These are phyloP conservation scores for Fusarium sp. DNA, from an alignment of 2,329 filamentous ascomycete genomes.

Conservation along the genomic window DNA sequence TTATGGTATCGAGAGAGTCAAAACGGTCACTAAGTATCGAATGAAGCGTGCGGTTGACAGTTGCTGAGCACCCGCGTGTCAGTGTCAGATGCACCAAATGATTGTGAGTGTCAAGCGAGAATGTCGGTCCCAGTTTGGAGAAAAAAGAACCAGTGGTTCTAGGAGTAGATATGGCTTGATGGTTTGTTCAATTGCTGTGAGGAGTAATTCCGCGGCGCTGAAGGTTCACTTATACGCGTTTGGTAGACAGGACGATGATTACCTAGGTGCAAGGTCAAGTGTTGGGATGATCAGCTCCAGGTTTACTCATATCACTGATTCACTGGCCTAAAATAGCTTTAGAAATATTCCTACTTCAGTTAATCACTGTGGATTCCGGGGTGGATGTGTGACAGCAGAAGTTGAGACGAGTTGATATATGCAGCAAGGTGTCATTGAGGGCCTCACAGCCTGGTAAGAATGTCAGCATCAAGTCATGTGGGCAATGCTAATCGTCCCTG, in stretches of 20 bases:
- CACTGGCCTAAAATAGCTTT: not conserved
- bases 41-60: not conserved
- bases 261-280: conserved; percentile 1
- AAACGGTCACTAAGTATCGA: not conserved
- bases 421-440: conserved; percentile 6
- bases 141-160: not conserved
- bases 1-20: too few species aligned
- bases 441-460: not conserved
- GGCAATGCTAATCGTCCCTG: not conserved
- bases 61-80: conserved; percentile 11
- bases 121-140: not conserved
- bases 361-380: not conserved
- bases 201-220: not conserved
- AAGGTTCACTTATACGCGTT: not conserved
- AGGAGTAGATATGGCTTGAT: not conserved
- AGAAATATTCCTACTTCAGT: not conserved
- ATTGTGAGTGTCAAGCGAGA: not conserved
- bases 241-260: not conserved
- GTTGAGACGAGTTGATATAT: conserved; percentile 1
- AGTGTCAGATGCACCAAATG: conserved; percentile 1
- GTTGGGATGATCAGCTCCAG: not conserved
- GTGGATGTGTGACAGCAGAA: not conserved
- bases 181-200: not conserved
- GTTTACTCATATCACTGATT: not conserved
- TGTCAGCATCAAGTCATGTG: not conserved